Base-by-base conservation (phyloP, 805 yeast genomes). In the Schwanniomyces vanrijiae region DNA sequence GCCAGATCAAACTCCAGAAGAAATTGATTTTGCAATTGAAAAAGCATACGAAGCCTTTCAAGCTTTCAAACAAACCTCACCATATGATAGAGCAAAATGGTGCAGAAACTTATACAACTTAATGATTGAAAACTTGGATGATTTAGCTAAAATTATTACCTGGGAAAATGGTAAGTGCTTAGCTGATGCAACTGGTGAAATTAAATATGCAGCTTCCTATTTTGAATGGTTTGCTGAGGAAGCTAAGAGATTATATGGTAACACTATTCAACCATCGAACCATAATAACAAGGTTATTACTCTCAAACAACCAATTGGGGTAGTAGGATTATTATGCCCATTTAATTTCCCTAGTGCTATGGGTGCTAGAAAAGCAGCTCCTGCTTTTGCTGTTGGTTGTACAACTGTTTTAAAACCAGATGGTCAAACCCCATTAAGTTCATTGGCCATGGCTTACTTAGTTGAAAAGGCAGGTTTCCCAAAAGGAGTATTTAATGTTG, bases 331-430 rank as follows among this genome's bases (percentile, higher is more conserved):
- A 50, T 77, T 83, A 53, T 78, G 83, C 46, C 88, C 88, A 25
- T 83, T 84, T 80, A 83, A 83, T 62, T 82, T 82, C 68, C 88
- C 88, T 25, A 68, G 74, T 48, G 86, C 86, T 13, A 82, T 83
- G 86, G 80, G 83, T 43, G 77, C 86, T 8, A 73, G 87, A 54
- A 83, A 83, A 54, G 81, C 80, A 3, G 86, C 80, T 20, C 84
- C 87, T 24, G 86, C 85, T 0, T 63, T 82, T 37, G 85, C 86
- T n/a, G 82, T 77, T 16, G 87, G 87, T 8, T 81, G 86, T 59
- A 80, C 86, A 5, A 71, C 79, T 13, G 77, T 82, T 31, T 61
- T 82, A 50, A 82, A 82, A 59, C 86, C 86, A 19, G 86, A 81
- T 54, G 76, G 79, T 7, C 80, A 78, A 58, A 82, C 86, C 13